Evolutionary conservation across 768 basidiomycete genomes (phyloP), one percentile per base, ranked within the genome.

Genomic region (Amanita molliuscula): DNA sequence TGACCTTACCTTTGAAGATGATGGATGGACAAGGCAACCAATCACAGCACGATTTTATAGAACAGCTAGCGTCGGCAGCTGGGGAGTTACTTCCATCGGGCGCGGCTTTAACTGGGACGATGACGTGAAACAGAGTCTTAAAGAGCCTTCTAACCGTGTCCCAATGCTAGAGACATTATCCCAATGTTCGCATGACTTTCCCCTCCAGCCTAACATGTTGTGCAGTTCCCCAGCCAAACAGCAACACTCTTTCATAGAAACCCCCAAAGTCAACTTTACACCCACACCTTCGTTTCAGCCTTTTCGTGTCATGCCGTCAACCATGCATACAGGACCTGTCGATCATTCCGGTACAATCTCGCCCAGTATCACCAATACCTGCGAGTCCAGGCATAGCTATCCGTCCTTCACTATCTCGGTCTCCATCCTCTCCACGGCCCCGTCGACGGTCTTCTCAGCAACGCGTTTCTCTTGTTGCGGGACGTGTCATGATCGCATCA

Each of bases 1-100:
- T 56, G 81, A 82, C 61, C 65, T 82, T 59, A 65, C 73, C 48
- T 82, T 82, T 64, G 84, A 84, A 60, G 81, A 78, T 54, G 81
- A 82, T 55, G 84, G 81, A 58, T 86, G 84, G 85, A 71, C 74
- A 53, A 58, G 74, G 23, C 70, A 78, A 36, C 67, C 71, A 33
- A 70, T 74, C 26, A 63, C 73, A 3, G 65, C 73, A 25, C 65
- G 65, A 50, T 71, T 82, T 16, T 79, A 81, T 65, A 71, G 77
- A 52, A 68, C 82, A 6, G 74, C 84, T 35, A 84, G 82, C 52
- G 79, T 84, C 47, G 78, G 81, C 28, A 88, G 86, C 65, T 91
- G 86, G 85, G 84, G 83, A 6, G 87, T 91, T 53, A 90, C 88
- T 16, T 87, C 79, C 33, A 82, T 90, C 42, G 88, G 88, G 9